Base-by-base conservation (phyloP, 23 red algal species). In the Chondrus crispus region DNA sequence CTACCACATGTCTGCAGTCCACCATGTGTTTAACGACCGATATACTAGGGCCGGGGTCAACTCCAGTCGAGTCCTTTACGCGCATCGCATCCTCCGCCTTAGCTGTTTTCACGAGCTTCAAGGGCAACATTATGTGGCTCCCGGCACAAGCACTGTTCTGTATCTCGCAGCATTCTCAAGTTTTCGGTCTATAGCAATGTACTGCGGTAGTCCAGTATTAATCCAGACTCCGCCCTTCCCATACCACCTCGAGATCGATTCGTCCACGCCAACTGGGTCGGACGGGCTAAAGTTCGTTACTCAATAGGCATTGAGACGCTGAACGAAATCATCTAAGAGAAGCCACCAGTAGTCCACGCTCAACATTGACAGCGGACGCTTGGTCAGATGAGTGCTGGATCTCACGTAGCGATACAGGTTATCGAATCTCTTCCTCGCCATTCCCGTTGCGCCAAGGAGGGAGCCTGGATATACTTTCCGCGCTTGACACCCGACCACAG, bases 131-230 rank as follows among this genome's bases (percentile, higher is more conserved):
- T 7, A 66, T 86, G 3, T 55, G 30, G 58, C 48, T 39, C 2
- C 82, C 16, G 54, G 54, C 54, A 41, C 51, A 68, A 6, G 22
- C 35, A 29, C 32, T 55, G 38, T 24, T 86, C 39, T 70, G 35
- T 9, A 69, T 69, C 16, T 86, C 82, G 36, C 82, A 86, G 36
- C 82, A 86, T 86, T 86, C 36, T 86, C 82, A 2, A 55, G 82
- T 12, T 86, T 86, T 2, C 60, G 48, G 2, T 3, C 35, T 29
- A 62, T 82, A 2, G 78, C 78, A 2, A 55, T 46, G 43, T 82
- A 82, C 20, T 60, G 30, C 5, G 78, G 78, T n/a, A 82, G 78
- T 24, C 78, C 78, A 20, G 19, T 52, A 4, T 24, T 4, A 5
- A 82, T 82, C 46, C 78, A 82, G 49, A 62, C 78, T 3, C 78